Base-by-base conservation (phyloP, 163 green algal species). In the Chlamydomonas reinhardtii region DNA sequence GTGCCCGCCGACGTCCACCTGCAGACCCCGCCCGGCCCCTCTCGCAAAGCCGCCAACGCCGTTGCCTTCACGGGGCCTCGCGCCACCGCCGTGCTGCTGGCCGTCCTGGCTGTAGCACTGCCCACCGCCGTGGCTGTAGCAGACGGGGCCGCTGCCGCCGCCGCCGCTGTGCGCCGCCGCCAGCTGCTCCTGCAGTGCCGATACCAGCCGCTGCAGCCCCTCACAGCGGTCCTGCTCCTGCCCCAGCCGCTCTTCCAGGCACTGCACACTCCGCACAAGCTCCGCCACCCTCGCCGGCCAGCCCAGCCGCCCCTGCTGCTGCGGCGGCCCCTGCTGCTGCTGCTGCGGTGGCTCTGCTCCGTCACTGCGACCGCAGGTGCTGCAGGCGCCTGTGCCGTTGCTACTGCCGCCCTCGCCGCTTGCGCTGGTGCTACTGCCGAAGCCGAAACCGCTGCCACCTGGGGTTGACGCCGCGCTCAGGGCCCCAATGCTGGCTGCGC, bases 121-220 rank as follows among this genome's bases (percentile, higher is more conserved):
- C 6, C 48, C 48, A 22, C 19, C 9, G 11, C 14, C 48, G 11
- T 56, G 48, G 48, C 48, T 56, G 48, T 56, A 56, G 48, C 29
- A 43, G 9, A n/a, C 65, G 16, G 29, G 17, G 65, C 8, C 29
- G 4, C 12, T 12, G 2, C 9, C 61, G 16, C 16, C 61, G 9
- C 25, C 61, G 20, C 61, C 25, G 61, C 15, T 4, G 66, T 73
- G 35, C 2, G 79, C 79, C 69, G 52, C 66, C 48, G 52, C 19
- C 68, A 85, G 79, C 78, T 76, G 78, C 68, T 70, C 78, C 32
- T 85, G 68, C 24, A 85, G 79, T 69, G 64, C 68, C 68, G 69
- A 34, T 35, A 85, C 79, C 66, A 78, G 35, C 12, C 54, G 31
- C 79, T 77, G 68, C 52, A 85, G 68, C 12, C 68, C 68, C 15